These are phyloP conservation scores for Pichia sp. DNA, from an alignment of 1,139 yeast genomes.

Conservation along the genomic window DNA sequence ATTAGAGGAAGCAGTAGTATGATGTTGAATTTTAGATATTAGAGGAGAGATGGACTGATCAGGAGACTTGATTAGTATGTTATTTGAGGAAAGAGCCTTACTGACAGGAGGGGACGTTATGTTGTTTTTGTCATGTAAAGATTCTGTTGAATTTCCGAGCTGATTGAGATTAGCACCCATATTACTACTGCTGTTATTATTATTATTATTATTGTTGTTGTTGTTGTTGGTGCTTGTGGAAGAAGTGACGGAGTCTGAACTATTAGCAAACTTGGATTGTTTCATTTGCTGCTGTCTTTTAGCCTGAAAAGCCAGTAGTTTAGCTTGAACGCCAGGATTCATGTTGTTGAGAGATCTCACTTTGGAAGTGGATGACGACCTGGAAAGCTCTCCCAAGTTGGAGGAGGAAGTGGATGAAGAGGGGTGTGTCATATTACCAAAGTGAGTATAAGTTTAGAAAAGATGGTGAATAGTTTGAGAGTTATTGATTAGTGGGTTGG, in stretches of 20 bases:
- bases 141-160: too few relatives aligned
- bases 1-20: neutral
- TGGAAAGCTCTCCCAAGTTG: constrained; percentile 8
- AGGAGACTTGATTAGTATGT: too few relatives aligned
- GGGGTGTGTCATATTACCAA: neutral
- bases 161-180: too few relatives aligned
- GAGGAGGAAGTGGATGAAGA: neutral
- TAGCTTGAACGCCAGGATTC: constrained; percentile 67
- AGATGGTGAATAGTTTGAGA: too few relatives aligned
- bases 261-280: constrained; percentile 5
- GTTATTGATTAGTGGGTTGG: too few relatives aligned
- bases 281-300: constrained; percentile 13
- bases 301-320: constrained; percentile 60
- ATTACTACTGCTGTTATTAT: neutral
- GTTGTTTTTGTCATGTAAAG: too few relatives aligned
- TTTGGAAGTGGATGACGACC: constrained; percentile 13
- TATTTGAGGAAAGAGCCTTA: too few relatives aligned
- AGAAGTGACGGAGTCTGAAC: neutral
- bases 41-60: constrained; percentile 4
- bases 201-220: neutral
- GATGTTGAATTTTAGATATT: constrained; percentile 2
- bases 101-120: too few relatives aligned
- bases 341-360: constrained; percentile 15
- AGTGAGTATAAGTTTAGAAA: too few relatives aligned
- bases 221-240: neutral